phyloP scores from a whole-genome alignment of 2,329 filamentous ascomycete genomes.

The Talaromyces sp. region DNA sequence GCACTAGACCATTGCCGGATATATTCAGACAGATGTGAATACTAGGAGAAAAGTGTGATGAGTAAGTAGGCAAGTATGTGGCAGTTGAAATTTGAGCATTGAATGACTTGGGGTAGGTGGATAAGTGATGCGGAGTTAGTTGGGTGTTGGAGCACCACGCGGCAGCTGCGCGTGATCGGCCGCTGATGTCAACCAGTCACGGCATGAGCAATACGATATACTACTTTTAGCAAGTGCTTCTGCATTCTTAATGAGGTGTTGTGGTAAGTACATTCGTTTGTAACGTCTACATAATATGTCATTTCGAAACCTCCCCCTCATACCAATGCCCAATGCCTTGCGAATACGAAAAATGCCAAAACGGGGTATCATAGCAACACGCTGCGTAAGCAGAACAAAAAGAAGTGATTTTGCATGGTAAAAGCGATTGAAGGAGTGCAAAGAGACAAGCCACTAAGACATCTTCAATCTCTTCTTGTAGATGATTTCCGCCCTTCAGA shows the following conservation, averaged over 20 bases:
- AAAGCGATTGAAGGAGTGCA: not conserved
- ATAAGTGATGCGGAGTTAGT: slow-evolving; percentile 10
- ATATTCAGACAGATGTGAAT: not conserved
- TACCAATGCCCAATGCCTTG: not conserved
- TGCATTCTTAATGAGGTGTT: not conserved
- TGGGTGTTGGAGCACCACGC: not conserved
- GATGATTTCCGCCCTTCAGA: slow-evolving; percentile 39
- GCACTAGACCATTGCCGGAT: slow-evolving; percentile 34
- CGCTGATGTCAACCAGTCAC: slow-evolving; percentile 2
- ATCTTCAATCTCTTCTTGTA: slow-evolving; percentile 28
- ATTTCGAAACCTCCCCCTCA: not conserved
- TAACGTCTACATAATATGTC: not conserved
- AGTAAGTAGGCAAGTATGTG: not conserved
- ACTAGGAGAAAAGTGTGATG: not conserved
- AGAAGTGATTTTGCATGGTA: not conserved
- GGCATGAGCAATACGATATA: not conserved
- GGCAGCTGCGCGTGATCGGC: slow-evolving; percentile 12
- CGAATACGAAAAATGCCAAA: slow-evolving; percentile 8
- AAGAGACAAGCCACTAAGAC: not conserved
- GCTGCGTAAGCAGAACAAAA: slow-evolving; percentile 2
- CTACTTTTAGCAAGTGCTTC: not conserved
- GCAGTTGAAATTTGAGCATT: not conserved
- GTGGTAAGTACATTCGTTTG: not conserved
- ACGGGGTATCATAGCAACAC: slow-evolving; percentile 15
- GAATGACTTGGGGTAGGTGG: not conserved